Evolutionary conservation across 768 basidiomycete species (phyloP).

Genomic region (Lactarius hengduanensis): DNA sequence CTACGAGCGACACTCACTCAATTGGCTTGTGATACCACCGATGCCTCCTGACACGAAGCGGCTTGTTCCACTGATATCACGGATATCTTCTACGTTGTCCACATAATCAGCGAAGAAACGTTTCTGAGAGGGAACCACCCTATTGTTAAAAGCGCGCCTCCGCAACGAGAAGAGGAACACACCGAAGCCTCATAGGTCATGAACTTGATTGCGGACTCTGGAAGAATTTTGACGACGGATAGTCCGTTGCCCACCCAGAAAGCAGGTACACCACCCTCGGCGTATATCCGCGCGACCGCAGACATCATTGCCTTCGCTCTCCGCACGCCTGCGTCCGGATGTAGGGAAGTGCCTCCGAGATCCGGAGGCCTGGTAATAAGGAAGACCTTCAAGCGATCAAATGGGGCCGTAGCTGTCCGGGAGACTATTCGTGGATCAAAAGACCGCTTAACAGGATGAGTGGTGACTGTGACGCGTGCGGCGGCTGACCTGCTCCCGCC

Average conservation of each 20-base stretch:
- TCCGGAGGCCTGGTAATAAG: slow-evolving; percentile 87
- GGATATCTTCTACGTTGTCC: slow-evolving; percentile 84
- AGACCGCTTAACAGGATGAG: slow-evolving; percentile 5
- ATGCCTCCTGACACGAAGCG: slow-evolving; percentile 95
- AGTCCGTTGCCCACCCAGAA: slow-evolving; percentile 99
- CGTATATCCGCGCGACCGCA: slow-evolving; percentile 80
- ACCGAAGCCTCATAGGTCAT: slow-evolving; percentile 92
- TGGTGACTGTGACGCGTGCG: background rate
- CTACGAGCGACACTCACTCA: slow-evolving; percentile 54
- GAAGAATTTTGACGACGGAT: slow-evolving; percentile 93
- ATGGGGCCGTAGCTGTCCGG: slow-evolving; percentile 94
- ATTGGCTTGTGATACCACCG: slow-evolving; percentile 91
- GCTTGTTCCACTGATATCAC: slow-evolving; percentile 72
- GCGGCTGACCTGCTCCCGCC: slow-evolving; percentile 81
- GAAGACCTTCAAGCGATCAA: slow-evolving; percentile 95
- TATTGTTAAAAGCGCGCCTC: background rate
- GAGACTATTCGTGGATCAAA: slow-evolving; percentile 59
- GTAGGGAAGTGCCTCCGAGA: slow-evolving; percentile 53
- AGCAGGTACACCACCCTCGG: slow-evolving; percentile 82
- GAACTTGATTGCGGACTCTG: slow-evolving; percentile 99
- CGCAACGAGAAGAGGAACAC: slow-evolving; percentile 34
- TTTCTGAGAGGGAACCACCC: slow-evolving; percentile 59
- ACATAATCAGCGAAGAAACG: slow-evolving; percentile 88
- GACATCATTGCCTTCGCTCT: slow-evolving; percentile 64
- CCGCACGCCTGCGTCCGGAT: slow-evolving; percentile 44